A percentile compares a stretch with the other conserved stretches of the same genome.
phyloP scores from a whole-genome alignment of 306 rosid species.

The Acacia confusa region DNA sequence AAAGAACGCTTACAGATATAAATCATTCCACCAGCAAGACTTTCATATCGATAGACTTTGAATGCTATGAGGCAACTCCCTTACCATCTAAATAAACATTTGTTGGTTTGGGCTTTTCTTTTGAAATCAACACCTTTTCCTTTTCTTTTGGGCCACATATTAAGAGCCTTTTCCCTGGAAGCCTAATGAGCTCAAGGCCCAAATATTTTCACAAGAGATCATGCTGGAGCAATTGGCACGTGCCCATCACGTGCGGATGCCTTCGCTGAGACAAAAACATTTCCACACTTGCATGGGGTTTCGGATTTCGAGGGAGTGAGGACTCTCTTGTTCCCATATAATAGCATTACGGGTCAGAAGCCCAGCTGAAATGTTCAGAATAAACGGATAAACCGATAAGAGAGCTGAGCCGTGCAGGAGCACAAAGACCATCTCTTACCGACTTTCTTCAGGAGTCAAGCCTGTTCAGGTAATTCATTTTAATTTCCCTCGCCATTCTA shows the following conservation, averaged over 20 bases:
- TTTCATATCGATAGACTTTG: too few species aligned
- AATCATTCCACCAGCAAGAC: too few species aligned
- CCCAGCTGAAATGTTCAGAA: not conserved
- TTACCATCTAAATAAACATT: rapidly evolving
- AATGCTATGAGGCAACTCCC: too few species aligned
- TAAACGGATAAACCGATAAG: constrained; percentile 5
- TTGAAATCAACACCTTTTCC: not conserved
- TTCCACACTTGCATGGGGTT: too few species aligned
- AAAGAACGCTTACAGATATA: too few species aligned
- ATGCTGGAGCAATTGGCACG: not conserved
- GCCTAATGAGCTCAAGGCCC: not conserved
- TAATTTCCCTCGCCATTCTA: not conserved
- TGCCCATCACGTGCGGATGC: not conserved
- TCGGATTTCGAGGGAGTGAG: not conserved
- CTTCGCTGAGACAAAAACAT: too few species aligned
- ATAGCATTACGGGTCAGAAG: not conserved
- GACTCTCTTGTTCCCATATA: not conserved
- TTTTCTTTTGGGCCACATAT: not conserved
- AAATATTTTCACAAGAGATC: not conserved
- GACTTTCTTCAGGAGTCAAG: not conserved
- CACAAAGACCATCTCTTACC: not conserved
- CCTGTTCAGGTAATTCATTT: not conserved
- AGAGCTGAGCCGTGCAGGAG: not conserved
- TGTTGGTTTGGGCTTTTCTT: too few species aligned
- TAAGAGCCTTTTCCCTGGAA: not conserved